Base-by-base conservation (phyloP, 2,329 filamentous ascomycete species). In the Cladobotryum protrusum region DNA sequence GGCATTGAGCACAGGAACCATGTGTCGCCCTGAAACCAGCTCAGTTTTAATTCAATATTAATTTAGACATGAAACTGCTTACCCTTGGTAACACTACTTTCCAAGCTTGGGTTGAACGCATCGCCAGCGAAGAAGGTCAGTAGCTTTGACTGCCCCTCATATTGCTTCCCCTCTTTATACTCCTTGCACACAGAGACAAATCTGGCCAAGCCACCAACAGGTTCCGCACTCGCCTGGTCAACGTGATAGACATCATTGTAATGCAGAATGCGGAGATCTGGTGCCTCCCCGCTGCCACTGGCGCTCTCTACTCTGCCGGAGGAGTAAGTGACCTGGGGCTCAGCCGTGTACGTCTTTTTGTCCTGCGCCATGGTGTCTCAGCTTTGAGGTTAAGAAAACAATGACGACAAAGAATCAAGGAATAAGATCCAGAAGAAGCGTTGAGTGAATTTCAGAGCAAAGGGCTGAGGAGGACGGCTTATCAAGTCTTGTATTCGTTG, bases 191-290 rank as follows among this genome's bases (percentile, higher is more conserved):
- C 72, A 3, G 83, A 85, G 64, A 93, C 84, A 69, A 96, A 96
- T 43, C 91, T 79, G 29, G 87, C 76, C 39, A 87, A 78, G 15
- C 91, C 91, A 24, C 91, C 91, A 2, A 90, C 82, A 1, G 91
- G 91, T 63, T 95, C 89, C 14, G 86, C 82, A 20, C 87, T 90
- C 2, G 76, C 75, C 2, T 70, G 64, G 58, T 95, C 89, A 48
- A 96, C 80, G 61, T 96, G 91, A 67, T 96, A 96, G 53, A 96
- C 90, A 69, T 96, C 90, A 68, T 96, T 96, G 75, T 86, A 96
- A 71, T 96, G 91, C 32, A 95, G 66, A 49, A 96, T 69, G n/a
- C 90, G 83, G 45, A 96, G 71, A 64, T 89, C 86, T 41, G 89
- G 87, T 13, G 49, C 52, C 32, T 45, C 35, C 11, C 47, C 36